Conservation (phyloP, 2,329 filamentous ascomycete genomes). For the Myriangium duriaei region DNA sequence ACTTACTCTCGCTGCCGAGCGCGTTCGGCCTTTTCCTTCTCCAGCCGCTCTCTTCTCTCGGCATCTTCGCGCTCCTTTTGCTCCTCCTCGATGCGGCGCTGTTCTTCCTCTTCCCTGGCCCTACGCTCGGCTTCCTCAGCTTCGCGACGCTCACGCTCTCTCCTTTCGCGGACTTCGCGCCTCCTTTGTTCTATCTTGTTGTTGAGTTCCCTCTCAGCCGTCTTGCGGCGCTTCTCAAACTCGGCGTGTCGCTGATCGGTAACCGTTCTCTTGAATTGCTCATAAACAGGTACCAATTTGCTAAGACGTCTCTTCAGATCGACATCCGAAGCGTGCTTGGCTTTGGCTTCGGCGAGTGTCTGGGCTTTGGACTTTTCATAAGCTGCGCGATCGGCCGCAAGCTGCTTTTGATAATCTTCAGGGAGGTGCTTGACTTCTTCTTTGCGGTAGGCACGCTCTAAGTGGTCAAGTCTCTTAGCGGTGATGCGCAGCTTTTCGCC, state of each 20-base stretch:
- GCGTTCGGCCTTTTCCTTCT: constrained; percentile 54
- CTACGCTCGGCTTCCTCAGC: constrained; percentile 71
- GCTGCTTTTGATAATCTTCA: constrained; percentile 74
- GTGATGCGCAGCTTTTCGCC: constrained; percentile 83
- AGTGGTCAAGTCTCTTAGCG: constrained; percentile 89
- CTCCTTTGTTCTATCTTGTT: constrained; percentile 78
- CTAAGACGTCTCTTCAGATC: constrained; percentile 86
- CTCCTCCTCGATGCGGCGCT: constrained; percentile 66
- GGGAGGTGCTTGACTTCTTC: constrained; percentile 88
- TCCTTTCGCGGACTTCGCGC: constrained; percentile 76
- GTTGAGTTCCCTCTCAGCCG: constrained; percentile 86
- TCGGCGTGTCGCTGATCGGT: constrained; percentile 83
- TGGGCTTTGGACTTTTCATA: constrained; percentile 70
- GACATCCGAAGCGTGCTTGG: constrained; percentile 84
- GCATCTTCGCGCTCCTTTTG: constrained; percentile 71
- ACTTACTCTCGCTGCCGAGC: constrained; percentile 48
- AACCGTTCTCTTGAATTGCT: constrained; percentile 68
- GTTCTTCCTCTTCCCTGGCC: constrained; percentile 75
- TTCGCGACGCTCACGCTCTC: constrained; percentile 71
- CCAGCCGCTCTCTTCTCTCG: constrained; percentile 59
- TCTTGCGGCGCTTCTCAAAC: constrained; percentile 86
- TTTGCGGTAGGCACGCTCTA: constrained; percentile 92
- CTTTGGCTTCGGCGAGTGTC: constrained; percentile 66
- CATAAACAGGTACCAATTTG: constrained; percentile 73
- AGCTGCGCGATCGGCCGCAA: constrained; percentile 60